phyloP scores from a whole-genome alignment of 2,329 filamentous ascomycete species.

The Chalaropsis ovoidea region DNA sequence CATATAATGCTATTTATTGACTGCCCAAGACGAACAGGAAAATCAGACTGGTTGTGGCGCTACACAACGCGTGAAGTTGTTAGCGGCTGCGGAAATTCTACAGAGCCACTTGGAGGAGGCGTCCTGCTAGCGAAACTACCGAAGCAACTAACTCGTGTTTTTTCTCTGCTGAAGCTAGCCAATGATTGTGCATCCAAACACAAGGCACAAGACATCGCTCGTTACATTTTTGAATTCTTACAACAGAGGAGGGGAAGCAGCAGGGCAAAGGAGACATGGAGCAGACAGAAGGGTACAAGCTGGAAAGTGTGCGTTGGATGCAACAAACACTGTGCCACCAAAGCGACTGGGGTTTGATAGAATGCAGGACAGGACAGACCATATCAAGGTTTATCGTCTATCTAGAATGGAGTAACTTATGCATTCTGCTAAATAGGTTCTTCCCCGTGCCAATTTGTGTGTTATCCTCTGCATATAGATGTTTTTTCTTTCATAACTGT shows the following conservation, averaged over 20 bases:
- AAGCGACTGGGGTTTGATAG: conserved; percentile 19
- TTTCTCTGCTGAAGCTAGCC: background rate
- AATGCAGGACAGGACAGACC: background rate
- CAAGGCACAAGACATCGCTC: background rate
- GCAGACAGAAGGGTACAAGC: conserved; percentile 12
- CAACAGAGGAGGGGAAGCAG: background rate
- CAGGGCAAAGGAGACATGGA: background rate
- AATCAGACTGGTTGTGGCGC: background rate
- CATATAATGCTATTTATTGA: background rate
- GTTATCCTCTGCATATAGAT: background rate
- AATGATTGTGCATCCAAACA: background rate
- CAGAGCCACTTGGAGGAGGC: background rate
- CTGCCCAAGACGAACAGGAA: background rate
- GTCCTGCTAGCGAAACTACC: background rate
- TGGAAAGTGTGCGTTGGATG: conserved; percentile 16
- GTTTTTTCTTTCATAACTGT: no score
- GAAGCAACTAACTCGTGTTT: background rate
- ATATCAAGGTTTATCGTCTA: background rate
- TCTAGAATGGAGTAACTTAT: background rate
- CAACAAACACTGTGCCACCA: conserved; percentile 24
- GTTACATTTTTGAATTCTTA: background rate
- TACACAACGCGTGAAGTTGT: no score
- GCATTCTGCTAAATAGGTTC: no score
- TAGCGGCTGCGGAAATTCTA: no score
- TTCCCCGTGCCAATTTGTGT: background rate